Base-by-base conservation (phyloP, 1,284 basidiomycete genomes). In the Exobasidium rhododendri region DNA sequence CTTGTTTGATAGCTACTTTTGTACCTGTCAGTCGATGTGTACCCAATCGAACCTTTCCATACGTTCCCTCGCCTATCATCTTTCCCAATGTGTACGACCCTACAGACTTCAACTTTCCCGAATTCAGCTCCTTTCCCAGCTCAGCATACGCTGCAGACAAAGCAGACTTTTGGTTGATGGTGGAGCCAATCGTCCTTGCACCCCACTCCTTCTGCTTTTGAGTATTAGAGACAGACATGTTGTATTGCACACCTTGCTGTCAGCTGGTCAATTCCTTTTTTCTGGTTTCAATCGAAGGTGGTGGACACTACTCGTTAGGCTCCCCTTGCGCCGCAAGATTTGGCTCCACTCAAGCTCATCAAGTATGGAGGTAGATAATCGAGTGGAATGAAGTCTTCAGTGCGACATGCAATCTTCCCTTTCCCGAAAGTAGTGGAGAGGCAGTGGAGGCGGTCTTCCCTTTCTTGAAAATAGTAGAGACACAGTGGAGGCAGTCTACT, bases 31-130 rank as follows among this genome's bases (percentile, higher is more conserved):
- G 84, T 63, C 93, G 89, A 80, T 97, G 93, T 1, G 89, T 92
- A 52, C 91, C 93, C 77, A 97, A 84, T 58, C 93, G 87, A 26
- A 96, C 93, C 78, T 92, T 94, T 56, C 93, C 93, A 80, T 92
- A 82, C 85, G 74, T 74, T 89, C 94, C 94, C 87, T 97, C 92
- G 52, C 94, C 94, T 70, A 98, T 97, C 72, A 92, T 88, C 79
- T 89, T 89, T 52, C 94, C 93, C 3, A 97, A 85, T 22, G 92
- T 97, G 80, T 97, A 97, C 74, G 94, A 94, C 59, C 94, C 94
- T 40, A 97, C 88, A 24, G 94, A 90, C 73, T 89, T 89, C 67
- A 97, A 85, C 82, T 90, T 91, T 66, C 86, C 86, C 13, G 90
- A 92, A 17, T 90, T 88, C 30, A 98, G 87, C 81, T 97, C 94